A percentile compares a stretch with the other conserved stretches of the same genome.
phyloP scores from a whole-genome alignment of 805 yeast genomes.

The Pichia scutulata region DNA sequence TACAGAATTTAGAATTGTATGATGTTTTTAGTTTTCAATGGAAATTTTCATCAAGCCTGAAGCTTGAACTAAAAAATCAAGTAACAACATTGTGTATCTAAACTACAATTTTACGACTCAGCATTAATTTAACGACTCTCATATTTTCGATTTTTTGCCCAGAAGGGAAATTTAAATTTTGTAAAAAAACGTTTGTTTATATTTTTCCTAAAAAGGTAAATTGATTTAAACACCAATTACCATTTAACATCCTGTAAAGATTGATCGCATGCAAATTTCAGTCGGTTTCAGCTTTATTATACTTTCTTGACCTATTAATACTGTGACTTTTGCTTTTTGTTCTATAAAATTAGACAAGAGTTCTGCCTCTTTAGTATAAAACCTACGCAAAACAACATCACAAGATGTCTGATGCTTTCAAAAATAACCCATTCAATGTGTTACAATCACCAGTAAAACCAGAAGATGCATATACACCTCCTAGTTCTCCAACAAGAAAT shows the following conservation, averaged over 20 bases:
- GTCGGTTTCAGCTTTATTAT: no score
- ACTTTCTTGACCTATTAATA: neutral
- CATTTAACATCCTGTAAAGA: neutral
- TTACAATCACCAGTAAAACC: conserved; percentile 28
- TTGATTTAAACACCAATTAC: conserved; percentile 1
- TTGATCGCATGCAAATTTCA: neutral
- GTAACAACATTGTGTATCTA: no score
- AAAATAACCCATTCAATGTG: conserved; percentile 21
- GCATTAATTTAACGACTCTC: no score
- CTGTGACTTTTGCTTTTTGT: neutral
- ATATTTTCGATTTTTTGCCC: neutral
- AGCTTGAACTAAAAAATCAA: no score
- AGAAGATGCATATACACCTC: conserved; percentile 25
- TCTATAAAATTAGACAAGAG: neutral
- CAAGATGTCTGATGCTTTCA: conserved; percentile 19
- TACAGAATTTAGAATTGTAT: no score
- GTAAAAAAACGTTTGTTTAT: neutral
- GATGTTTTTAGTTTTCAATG: no score
- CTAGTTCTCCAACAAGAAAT: conserved; percentile 24
- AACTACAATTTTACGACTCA: no score
- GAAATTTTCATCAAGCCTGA: no score
- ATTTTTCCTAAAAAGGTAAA: conserved; percentile 7
- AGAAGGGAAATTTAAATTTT: neutral
- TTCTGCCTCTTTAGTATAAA: neutral
- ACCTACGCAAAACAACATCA: neutral